phyloP scores from a whole-genome alignment of 2,329 filamentous ascomycete species.

The Fusarium sp. region DNA sequence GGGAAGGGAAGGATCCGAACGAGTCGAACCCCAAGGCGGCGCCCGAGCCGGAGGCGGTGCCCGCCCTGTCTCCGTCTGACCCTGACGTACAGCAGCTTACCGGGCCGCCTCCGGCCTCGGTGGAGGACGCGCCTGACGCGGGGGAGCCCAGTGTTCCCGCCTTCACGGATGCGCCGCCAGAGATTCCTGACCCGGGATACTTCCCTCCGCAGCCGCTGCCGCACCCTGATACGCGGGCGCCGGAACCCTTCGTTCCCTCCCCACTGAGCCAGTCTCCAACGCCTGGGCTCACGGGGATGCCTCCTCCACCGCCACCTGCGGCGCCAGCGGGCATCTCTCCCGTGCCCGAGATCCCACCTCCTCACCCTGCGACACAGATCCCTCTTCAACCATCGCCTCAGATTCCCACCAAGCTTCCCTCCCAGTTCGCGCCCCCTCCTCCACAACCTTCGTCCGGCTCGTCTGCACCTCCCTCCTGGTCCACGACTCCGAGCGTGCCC shows the following conservation, averaged over 20 bases:
- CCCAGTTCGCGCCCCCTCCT: slow-evolving; percentile 37
- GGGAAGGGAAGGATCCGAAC: slow-evolving; percentile 92
- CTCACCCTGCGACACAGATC: slow-evolving; percentile 32
- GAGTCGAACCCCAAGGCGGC: slow-evolving; percentile 80
- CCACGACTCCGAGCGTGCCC: slow-evolving; percentile 33
- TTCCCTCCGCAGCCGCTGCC: slow-evolving; percentile 44
- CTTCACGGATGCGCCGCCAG: slow-evolving; percentile 40
- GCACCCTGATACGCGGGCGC: slow-evolving; percentile 8
- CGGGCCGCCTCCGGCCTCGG: slow-evolving; percentile 54
- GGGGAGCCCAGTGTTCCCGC: slow-evolving; percentile 47
- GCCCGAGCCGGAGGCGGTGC: slow-evolving; percentile 58
- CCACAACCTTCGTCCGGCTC: slow-evolving; percentile 28
- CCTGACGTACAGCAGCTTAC: slow-evolving; percentile 68
- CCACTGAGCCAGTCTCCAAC: slow-evolving; percentile 47
- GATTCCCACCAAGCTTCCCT: slow-evolving; percentile 39
- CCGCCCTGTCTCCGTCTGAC: slow-evolving; percentile 69
- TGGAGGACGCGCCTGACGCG: slow-evolving; percentile 65
- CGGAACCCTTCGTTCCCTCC: slow-evolving; percentile 48
- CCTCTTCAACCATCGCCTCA: slow-evolving; percentile 45
- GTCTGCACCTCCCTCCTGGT: slow-evolving; percentile 37
- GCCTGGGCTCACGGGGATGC: slow-evolving; percentile 33
- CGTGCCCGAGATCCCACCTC: slow-evolving; percentile 12
- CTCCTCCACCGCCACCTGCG: slow-evolving; percentile 28
- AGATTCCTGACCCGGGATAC: slow-evolving; percentile 44
- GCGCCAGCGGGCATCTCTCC: slow-evolving; percentile 20